Conservation (phyloP, 805 yeast species). For the Sugiyamaella lignohabitans region DNA sequence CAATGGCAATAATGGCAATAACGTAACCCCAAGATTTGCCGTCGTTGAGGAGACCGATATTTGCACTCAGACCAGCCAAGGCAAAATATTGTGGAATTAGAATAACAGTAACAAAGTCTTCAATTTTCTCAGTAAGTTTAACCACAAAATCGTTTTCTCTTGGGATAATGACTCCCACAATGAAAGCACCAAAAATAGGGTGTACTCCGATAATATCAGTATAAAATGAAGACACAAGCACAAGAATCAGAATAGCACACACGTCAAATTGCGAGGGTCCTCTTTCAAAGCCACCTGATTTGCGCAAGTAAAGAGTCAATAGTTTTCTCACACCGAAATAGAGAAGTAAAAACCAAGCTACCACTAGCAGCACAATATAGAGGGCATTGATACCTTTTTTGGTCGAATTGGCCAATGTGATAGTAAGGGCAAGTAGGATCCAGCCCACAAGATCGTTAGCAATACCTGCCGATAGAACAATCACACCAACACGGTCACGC, state of each 20-base stretch:
- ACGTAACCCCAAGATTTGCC: conserved; percentile 78
- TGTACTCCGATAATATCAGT: conserved; percentile 84
- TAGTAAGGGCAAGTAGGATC: conserved; percentile 69
- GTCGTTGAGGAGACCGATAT: conserved; percentile 53
- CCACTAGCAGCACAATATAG: conserved; percentile 57
- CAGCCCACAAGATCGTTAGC: conserved; percentile 76
- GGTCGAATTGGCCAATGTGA: conserved; percentile 66
- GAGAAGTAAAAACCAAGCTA: conserved; percentile 64
- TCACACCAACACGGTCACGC: conserved; percentile 54
- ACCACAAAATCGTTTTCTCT: conserved; percentile 69
- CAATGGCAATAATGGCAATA: conserved; percentile 59
- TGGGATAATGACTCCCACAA: conserved; percentile 70
- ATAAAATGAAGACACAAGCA: conserved; percentile 63
- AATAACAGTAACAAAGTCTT: conserved; percentile 65
- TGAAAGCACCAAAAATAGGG: conserved; percentile 79
- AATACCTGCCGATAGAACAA: conserved; percentile 78
- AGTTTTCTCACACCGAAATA: conserved; percentile 49
- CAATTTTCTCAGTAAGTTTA: conserved; percentile 64
- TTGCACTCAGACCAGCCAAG: conserved; percentile 65
- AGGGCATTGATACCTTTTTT: conserved; percentile 61
- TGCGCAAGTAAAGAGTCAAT: conserved; percentile 41
- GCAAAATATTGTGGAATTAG: conserved; percentile 77
- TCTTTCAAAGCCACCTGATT: conserved; percentile 49
- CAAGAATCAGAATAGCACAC: conserved; percentile 51
- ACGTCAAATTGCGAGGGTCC: conserved; percentile 56